phyloP scores from a whole-genome alignment of 192 early-diverging fungal species.

The Umbelopsis isabellina region DNA sequence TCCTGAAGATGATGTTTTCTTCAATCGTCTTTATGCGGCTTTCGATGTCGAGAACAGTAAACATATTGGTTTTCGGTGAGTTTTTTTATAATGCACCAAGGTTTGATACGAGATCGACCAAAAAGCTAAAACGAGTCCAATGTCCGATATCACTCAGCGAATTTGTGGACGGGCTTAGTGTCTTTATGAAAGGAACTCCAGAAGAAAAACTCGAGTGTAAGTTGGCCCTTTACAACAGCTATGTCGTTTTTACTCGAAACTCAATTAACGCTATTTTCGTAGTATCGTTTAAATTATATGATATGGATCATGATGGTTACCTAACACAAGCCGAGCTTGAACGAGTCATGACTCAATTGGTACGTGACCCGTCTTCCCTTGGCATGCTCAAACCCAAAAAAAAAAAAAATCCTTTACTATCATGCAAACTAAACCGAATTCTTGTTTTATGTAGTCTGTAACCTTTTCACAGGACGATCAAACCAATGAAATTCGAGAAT shows the following conservation, averaged over 20 bases:
- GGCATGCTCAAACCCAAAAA: too few relatives aligned
- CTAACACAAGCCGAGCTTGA: conserved; percentile 74
- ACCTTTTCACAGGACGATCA: conserved; percentile 68
- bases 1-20: conserved; percentile 67
- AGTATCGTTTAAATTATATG: conserved; percentile 83
- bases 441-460: conserved; percentile 29
- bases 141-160: conserved; percentile 44
- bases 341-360: conserved; percentile 76
- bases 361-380: conserved; percentile 31
- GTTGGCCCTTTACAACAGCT: background rate
- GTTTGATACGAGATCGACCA: background rate
- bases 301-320: conserved; percentile 76
- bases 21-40: conserved; percentile 77
- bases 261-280: background rate
- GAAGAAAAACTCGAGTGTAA: conserved; percentile 77
- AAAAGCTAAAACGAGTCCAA: conserved; percentile 8
- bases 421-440: background rate
- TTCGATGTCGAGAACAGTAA: conserved; percentile 73
- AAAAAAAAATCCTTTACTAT: too few relatives aligned
- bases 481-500: conserved; percentile 60
- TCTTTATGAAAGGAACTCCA: conserved; percentile 77
- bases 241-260: background rate
- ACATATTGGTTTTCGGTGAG: conserved; percentile 65
- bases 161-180: conserved; percentile 66
- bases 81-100: conserved; percentile 22